Conservation (phyloP, 192 early-diverging fungal genomes). For the Backusella circina region DNA sequence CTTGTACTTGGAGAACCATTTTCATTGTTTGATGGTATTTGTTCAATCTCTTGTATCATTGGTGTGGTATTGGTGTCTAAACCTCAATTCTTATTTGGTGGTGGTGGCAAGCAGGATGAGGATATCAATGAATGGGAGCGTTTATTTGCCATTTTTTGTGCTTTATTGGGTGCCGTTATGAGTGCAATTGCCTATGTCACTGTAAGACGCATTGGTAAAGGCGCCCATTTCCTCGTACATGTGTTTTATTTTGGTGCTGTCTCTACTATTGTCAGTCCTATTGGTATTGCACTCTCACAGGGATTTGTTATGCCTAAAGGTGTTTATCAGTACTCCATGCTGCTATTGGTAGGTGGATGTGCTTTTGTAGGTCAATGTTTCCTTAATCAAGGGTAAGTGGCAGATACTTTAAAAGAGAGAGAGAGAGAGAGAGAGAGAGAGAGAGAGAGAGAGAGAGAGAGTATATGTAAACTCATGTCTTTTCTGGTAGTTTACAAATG, state of each 20-base stretch:
- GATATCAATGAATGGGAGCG: not conserved
- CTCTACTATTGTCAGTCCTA: conserved; percentile 45
- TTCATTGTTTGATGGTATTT: conserved; percentile 49
- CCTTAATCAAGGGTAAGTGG: conserved; percentile 62
- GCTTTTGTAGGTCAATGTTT: conserved; percentile 74
- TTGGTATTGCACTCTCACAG: conserved; percentile 40
- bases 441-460: not conserved
- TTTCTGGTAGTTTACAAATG: conserved; percentile 68
- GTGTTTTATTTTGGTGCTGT: conserved; percentile 74
- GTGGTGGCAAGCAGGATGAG: not conserved
- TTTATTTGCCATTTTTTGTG: conserved; percentile 40
- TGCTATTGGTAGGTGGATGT: conserved; percentile 48
- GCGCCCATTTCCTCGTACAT: conserved; percentile 73
- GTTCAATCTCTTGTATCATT: conserved; percentile 51
- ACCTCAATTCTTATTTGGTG: conserved; percentile 41
- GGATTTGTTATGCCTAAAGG: conserved; percentile 39
- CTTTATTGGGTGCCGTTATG: conserved; percentile 58
- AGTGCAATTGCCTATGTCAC: conserved; percentile 64
- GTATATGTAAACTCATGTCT: too few relatives aligned
- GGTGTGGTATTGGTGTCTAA: conserved; percentile 65
- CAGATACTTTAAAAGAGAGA: not conserved
- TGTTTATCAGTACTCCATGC: conserved; percentile 41
- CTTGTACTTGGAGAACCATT: conserved; percentile 63
- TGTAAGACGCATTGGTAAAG: conserved; percentile 69
- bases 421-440: not conserved